Conservation (phyloP, 2,329 filamentous ascomycete genomes). For the Phaeoacremonium minimum region DNA sequence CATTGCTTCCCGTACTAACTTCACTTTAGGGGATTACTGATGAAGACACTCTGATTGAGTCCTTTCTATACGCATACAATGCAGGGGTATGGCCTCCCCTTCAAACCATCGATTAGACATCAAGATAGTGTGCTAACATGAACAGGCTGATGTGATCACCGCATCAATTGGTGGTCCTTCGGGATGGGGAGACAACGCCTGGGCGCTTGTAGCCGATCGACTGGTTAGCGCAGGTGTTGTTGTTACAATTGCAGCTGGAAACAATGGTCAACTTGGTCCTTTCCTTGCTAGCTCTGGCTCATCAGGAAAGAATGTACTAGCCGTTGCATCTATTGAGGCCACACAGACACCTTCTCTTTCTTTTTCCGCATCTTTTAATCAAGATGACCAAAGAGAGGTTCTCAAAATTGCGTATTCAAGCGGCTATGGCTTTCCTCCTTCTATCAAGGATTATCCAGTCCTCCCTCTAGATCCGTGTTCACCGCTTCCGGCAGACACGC, state of each 20-base stretch:
- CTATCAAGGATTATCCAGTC: constrained; percentile 27
- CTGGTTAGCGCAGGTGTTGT: constrained; percentile 7
- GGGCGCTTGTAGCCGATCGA: constrained; percentile 8
- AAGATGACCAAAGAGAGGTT: constrained; percentile 5
- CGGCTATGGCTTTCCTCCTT: constrained; percentile 23
- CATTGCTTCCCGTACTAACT: too few species aligned
- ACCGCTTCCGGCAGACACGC: constrained; percentile 15
- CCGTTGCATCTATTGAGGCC: constrained; percentile 4
- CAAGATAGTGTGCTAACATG: background rate
- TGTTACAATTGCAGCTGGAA: constrained; percentile 7
- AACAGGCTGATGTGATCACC: constrained; percentile 8
- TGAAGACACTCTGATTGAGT: constrained; percentile 25
- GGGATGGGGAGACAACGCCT: constrained; percentile 8
- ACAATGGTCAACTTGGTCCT: constrained; percentile 4
- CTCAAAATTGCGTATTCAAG: constrained; percentile 25
- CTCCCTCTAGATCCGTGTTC: constrained; percentile 19
- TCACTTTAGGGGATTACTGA: constrained; percentile 14
- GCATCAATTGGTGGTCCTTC: constrained; percentile 3
- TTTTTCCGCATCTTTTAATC: constrained; percentile 4
- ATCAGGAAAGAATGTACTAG: constrained; percentile 6
- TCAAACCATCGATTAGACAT: background rate
- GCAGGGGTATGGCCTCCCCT: constrained; percentile 18
- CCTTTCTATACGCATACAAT: constrained; percentile 26
- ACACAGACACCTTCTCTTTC: constrained; percentile 10
- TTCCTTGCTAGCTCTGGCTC: constrained; percentile 5